phyloP scores from a whole-genome alignment of 108 stramenopile species.

The Cyclotella kingstonii region DNA sequence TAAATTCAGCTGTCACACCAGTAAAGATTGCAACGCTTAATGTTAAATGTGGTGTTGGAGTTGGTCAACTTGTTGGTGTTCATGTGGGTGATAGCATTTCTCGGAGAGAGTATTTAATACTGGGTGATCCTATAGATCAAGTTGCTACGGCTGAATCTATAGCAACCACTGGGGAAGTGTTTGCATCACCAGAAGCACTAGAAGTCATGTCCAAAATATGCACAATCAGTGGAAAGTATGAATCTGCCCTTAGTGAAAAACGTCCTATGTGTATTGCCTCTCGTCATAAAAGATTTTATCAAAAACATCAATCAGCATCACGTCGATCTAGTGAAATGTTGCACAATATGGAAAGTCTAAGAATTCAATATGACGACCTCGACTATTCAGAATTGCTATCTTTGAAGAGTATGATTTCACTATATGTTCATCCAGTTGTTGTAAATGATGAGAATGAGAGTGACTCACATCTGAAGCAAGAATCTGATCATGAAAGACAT shows the following conservation, averaged over 20 bases:
- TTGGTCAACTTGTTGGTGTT: constrained; percentile 42
- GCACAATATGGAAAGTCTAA: constrained; percentile 19
- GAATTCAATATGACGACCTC: constrained; percentile 33
- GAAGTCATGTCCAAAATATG: constrained; percentile 10
- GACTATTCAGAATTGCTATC: constrained; percentile 37
- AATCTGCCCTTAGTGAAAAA: neutral
- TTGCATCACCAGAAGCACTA: constrained; percentile 41
- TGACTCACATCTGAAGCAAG: constrained; percentile 12
- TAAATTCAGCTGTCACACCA: neutral
- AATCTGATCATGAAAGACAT: constrained; percentile 42
- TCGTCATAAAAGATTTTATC: constrained; percentile 24
- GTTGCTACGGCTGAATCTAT: constrained; percentile 42
- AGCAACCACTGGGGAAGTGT: constrained; percentile 47
- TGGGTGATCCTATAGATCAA: constrained; percentile 66
- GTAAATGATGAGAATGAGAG: constrained; percentile 59
- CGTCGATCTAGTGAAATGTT: constrained; percentile 13
- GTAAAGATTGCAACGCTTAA: constrained; percentile 43
- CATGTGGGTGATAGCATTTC: constrained; percentile 43
- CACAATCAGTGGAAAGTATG: constrained; percentile 12
- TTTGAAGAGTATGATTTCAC: constrained; percentile 55
- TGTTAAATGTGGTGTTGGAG: constrained; percentile 55
- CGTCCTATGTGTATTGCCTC: constrained; percentile 23
- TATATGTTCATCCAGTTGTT: constrained; percentile 79
- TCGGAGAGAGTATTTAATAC: constrained; percentile 52
- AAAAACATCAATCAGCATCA: constrained; percentile 6